Conservation (phyloP, 257 asterid species). For the Striga asiatica region DNA sequence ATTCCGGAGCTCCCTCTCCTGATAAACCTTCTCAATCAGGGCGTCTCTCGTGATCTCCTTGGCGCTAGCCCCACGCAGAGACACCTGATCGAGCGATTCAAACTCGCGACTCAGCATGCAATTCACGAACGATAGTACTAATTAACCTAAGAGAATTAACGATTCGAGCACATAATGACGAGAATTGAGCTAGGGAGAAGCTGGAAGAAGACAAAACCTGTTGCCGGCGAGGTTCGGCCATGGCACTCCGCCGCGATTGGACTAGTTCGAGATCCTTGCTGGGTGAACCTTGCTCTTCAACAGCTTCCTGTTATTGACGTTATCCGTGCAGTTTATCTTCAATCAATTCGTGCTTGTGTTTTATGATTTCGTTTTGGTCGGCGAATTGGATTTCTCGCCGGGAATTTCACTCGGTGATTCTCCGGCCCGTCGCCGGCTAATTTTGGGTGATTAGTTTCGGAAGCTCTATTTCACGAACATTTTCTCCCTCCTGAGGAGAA, state of each 20-base stretch:
- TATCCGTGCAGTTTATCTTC: too few relatives aligned
- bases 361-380: too few relatives aligned
- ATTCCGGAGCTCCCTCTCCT: constrained; percentile 71
- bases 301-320: too few relatives aligned
- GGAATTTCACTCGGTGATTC: too few relatives aligned
- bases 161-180: background rate
- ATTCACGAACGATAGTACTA: background rate
- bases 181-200: background rate
- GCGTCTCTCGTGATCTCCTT: constrained; percentile 79
- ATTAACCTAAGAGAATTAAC: background rate
- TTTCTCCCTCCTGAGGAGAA: too few relatives aligned
- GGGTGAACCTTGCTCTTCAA: too few relatives aligned
- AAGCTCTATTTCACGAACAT: too few relatives aligned
- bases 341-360: too few relatives aligned
- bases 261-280: too few relatives aligned
- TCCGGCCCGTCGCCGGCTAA: too few relatives aligned
- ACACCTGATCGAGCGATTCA: constrained; percentile 42
- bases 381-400: too few relatives aligned
- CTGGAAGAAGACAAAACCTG: constrained; percentile 19
- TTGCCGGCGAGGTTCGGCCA: constrained; percentile 35
- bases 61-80: constrained; percentile 88
- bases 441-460: too few relatives aligned
- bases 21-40: constrained; percentile 65
- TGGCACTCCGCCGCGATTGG: constrained; percentile 18
- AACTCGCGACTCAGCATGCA: constrained; percentile 4